A percentile compares a stretch with the other conserved stretches of the same genome.
Evolutionary conservation across 2,329 filamentous ascomycete genomes (phyloP).

Genomic region (Pseudocercospora pini-densiflorae): DNA sequence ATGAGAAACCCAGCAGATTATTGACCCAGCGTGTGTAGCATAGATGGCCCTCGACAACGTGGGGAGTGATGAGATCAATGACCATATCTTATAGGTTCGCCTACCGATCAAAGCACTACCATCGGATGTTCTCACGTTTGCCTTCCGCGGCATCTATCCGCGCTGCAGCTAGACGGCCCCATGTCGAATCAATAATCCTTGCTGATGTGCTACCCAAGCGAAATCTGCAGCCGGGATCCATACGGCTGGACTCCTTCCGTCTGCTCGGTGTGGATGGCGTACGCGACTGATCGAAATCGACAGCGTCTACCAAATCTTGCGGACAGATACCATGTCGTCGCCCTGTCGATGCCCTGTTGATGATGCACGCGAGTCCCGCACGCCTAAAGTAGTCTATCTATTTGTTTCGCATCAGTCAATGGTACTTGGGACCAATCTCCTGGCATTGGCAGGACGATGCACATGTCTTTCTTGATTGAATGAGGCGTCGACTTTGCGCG

Average conservation of each 20-base stretch:
- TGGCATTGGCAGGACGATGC: conserved; percentile 7
- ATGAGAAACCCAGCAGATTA: conserved; percentile 3
- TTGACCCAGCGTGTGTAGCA: conserved; percentile 18
- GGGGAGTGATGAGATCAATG: conserved; percentile 6
- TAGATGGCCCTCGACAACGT: conserved; percentile 9
- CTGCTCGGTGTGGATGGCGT: conserved; percentile 10
- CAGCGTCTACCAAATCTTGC: conserved; percentile 3
- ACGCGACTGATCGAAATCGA: conserved; percentile 14
- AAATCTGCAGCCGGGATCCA: conserved; percentile 11
- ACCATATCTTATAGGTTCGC: neutral
- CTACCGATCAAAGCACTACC: neutral
- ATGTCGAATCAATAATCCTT: conserved; percentile 7
- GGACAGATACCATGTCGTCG: neutral
- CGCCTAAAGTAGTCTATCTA: neutral
- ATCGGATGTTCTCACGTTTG: neutral
- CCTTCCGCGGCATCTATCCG: conserved; percentile 10
- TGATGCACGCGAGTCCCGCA: conserved; percentile 3
- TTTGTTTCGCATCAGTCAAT: conserved; percentile 5
- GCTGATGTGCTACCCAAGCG: conserved; percentile 19
- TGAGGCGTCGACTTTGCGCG: conserved; percentile 14
- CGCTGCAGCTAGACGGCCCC: conserved; percentile 7
- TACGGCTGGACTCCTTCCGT: conserved; percentile 9
- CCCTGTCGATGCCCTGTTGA: conserved; percentile 1
- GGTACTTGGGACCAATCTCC: neutral
- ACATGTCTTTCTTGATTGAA: conserved; percentile 4